phyloP scores from a whole-genome alignment of 192 early-diverging fungal genomes.

The Coemansia sp. region DNA sequence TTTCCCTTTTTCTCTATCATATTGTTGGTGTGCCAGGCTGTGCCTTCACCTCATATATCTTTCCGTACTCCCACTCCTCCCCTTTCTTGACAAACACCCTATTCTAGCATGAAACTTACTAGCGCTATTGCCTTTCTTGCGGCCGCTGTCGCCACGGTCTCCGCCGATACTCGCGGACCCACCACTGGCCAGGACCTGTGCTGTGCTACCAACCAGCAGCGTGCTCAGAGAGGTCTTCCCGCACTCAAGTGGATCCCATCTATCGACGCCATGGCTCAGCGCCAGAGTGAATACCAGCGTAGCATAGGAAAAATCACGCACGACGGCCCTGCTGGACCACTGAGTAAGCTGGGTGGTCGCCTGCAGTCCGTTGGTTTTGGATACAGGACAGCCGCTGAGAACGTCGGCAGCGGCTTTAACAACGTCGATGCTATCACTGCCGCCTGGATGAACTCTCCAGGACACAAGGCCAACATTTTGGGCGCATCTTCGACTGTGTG shows the following conservation, averaged over 20 bases:
- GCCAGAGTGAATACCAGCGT: conserved; percentile 31
- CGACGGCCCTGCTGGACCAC: conserved; percentile 9
- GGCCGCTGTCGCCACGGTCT: conserved; percentile 12
- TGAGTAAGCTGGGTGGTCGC: conserved; percentile 26
- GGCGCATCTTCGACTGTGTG: conserved; percentile 43
- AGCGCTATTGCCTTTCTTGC: conserved; percentile 26
- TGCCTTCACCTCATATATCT: conserved; percentile 23
- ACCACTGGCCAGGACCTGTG: conserved; percentile 42
- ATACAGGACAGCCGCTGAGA: conserved; percentile 47
- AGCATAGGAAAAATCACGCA: conserved; percentile 20
- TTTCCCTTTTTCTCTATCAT: neutral
- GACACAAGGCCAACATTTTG: conserved; percentile 57
- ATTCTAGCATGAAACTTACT: conserved; percentile 41
- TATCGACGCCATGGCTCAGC: conserved; percentile 28
- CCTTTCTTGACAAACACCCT: conserved; percentile 1
- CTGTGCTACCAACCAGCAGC: conserved; percentile 49
- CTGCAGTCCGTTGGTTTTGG: conserved; percentile 15
- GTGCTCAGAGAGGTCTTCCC: conserved; percentile 11
- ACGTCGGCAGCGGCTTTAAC: conserved; percentile 31
- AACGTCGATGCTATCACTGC: conserved; percentile 15
- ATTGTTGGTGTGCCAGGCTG: conserved; percentile 33
- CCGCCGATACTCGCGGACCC: conserved; percentile 21
- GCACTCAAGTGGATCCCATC: conserved; percentile 34
- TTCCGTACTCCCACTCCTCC: neutral
- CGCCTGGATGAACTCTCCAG: conserved; percentile 56